Evolutionary conservation across 2,329 filamentous ascomycete species (phyloP).

Genomic region (Canariomyces notabilis): DNA sequence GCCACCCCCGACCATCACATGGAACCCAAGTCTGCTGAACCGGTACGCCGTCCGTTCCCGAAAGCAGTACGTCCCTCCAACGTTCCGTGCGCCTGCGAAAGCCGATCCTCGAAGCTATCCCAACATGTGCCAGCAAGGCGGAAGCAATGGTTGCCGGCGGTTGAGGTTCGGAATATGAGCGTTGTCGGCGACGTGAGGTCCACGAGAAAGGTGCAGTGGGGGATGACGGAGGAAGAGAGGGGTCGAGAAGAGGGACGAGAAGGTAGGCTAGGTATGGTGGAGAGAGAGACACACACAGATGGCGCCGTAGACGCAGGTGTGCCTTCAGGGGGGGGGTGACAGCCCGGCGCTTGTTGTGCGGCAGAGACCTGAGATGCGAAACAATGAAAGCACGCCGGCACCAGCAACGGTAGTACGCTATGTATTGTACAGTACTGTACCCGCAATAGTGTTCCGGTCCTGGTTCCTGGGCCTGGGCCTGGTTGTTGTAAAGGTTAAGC

Average conservation of each 20-base stretch:
- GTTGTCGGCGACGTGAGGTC: constrained; percentile 3
- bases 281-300: constrained; percentile 19
- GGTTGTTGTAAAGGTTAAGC: too few species aligned
- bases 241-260: constrained; percentile 23
- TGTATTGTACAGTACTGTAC: constrained; percentile 1
- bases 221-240: constrained; percentile 17
- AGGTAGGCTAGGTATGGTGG: constrained; percentile 20
- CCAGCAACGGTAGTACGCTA: constrained; percentile 3
- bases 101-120: constrained; percentile 15
- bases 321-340: constrained; percentile 13
- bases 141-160: constrained; percentile 3
- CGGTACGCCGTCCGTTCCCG: constrained; percentile 34
- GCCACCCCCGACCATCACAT: constrained; percentile 39
- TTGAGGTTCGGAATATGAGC: constrained; percentile 15
- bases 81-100: constrained; percentile 25
- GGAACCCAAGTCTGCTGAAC: constrained; percentile 29
- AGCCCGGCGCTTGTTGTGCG: constrained; percentile 35
- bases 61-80: constrained; percentile 27
- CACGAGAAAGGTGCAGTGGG: constrained; percentile 9
- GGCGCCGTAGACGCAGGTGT: constrained; percentile 28
- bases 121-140: constrained; percentile 16
- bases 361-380: constrained; percentile 19
- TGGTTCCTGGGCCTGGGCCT: constrained; percentile 1
- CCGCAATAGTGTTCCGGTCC: not conserved
- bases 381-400: not conserved